Base-by-base conservation (phyloP, 805 yeast genomes). In the Isabelozyma rhagii region DNA sequence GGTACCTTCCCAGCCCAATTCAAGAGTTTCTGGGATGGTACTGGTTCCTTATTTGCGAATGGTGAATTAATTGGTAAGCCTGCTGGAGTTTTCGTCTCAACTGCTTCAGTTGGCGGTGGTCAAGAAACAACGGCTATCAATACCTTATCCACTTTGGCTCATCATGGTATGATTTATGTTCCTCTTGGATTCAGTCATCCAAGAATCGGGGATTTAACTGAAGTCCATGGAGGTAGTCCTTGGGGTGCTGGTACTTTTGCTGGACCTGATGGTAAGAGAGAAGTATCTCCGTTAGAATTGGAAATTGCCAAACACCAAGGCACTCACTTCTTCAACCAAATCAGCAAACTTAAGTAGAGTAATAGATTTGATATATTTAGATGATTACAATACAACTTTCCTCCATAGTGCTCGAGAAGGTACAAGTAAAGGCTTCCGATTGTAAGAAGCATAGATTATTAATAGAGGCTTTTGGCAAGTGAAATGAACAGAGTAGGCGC, bases 241-340 rank as follows among this genome's bases (percentile, higher is more conserved):
- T 88, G 92, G 92, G 96, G 96, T 64, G 86, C 94, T 38, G 94
- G 94, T 56, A 72, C 87, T 41, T 73, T 78, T 60, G 89, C 93
- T 36, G 87, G 81, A 44, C 72, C 78, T 43, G 91, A 84, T 61
- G 94, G 93, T 41, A 78, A 85, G 8, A 81, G 93, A 71, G 68
- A 72, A 55, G 84, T 87, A 15, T 59, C 83, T 39, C 76, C 70
- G n/a, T 71, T 84, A 51, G 96, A 88, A 67, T 68, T 78, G 63
- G 78, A 78, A 57, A 64, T 87, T 52, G 92, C 89, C 17, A 62
- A 66, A 47, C 70, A 68, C 51, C 96, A 88, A 71, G 96, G 94
- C 60, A 63, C 69, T 48, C 64, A 74, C 41, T 88, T 88, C 71
- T 51, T 29, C 40, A 45, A 51, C 34, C 49, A 45, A 13, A 47